A percentile compares a stretch with the other conserved stretches of the same genome.
phyloP scores from a whole-genome alignment of 2,329 filamentous ascomycete species.

The Dothideomycetes sp. region DNA sequence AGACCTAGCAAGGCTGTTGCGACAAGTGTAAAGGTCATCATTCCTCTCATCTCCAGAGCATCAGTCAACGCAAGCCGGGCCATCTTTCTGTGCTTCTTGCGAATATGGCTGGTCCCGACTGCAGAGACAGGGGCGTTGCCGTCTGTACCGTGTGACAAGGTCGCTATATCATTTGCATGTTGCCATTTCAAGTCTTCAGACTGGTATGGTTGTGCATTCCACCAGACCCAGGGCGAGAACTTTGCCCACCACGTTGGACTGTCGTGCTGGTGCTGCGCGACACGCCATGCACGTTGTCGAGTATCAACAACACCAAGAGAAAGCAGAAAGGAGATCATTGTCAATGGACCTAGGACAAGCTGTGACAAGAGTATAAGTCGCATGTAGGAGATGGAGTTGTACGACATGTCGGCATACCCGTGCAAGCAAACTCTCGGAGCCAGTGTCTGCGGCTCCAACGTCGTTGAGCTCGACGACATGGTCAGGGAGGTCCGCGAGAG shows the following conservation, averaged over 20 bases:
- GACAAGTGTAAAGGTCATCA: neutral
- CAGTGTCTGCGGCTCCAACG: neutral
- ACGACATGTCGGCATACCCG: slow-evolving; percentile 4
- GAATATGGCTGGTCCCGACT: neutral
- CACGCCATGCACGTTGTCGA: slow-evolving; percentile 43
- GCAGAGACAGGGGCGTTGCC: slow-evolving; percentile 6
- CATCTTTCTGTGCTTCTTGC: slow-evolving; percentile 12
- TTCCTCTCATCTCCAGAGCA: slow-evolving; percentile 3
- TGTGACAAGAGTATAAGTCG: slow-evolving; percentile 13
- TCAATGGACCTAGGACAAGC: slow-evolving; percentile 51
- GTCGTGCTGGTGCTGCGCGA: slow-evolving; percentile 28
- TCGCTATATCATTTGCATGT: neutral
- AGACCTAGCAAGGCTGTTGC: slow-evolving; percentile 1
- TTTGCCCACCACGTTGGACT: slow-evolving; percentile 29
- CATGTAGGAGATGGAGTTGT: slow-evolving; percentile 1
- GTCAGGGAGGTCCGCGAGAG: slow-evolving; percentile 10
- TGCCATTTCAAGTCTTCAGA: slow-evolving; percentile 26
- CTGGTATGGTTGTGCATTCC: slow-evolving; percentile 38
- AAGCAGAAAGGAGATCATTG: slow-evolving; percentile 55
- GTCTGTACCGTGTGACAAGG: neutral
- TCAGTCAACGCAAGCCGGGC: slow-evolving; percentile 4
- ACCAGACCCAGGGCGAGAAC: slow-evolving; percentile 27
- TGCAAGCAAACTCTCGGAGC: slow-evolving; percentile 4
- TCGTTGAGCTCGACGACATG: slow-evolving; percentile 1
- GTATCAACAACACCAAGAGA: slow-evolving; percentile 56